Conservation (phyloP, 768 basidiomycete species). For the Boletus bicolor region DNA sequence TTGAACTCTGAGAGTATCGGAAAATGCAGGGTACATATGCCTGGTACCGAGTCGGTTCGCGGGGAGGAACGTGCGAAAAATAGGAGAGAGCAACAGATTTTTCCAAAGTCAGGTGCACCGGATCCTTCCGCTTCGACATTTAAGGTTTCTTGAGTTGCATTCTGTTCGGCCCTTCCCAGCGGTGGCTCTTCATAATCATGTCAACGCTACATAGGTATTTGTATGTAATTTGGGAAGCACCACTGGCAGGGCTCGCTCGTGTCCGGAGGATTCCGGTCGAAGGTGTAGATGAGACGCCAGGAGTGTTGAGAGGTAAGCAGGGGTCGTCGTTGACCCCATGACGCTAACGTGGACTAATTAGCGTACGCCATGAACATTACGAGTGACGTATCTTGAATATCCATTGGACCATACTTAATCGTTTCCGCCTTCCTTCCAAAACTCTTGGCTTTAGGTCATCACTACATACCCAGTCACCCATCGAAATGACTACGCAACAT, state of each 20-base stretch:
- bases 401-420: background rate
- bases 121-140: conserved; percentile 3
- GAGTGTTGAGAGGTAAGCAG: background rate
- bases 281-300: background rate
- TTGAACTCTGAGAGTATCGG: conserved; percentile 2
- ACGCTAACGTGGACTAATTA: background rate
- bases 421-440: background rate
- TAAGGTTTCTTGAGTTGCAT: background rate
- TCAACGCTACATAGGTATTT: background rate
- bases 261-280: background rate
- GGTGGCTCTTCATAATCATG: background rate
- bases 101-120: background rate
- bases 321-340: background rate
- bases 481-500: background rate
- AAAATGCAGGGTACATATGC: background rate
- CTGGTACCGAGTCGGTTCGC: background rate
- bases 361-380: background rate
- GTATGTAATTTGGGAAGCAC: conserved; percentile 3
- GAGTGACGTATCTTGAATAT: background rate
- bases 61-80: background rate
- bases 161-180: background rate
- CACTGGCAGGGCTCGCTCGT: background rate
- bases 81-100: background rate
- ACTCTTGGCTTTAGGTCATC: background rate
- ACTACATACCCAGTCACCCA: too few species aligned